Base-by-base conservation (phyloP, 179 eudicot genomes). In the Beta lomatogona region DNA sequence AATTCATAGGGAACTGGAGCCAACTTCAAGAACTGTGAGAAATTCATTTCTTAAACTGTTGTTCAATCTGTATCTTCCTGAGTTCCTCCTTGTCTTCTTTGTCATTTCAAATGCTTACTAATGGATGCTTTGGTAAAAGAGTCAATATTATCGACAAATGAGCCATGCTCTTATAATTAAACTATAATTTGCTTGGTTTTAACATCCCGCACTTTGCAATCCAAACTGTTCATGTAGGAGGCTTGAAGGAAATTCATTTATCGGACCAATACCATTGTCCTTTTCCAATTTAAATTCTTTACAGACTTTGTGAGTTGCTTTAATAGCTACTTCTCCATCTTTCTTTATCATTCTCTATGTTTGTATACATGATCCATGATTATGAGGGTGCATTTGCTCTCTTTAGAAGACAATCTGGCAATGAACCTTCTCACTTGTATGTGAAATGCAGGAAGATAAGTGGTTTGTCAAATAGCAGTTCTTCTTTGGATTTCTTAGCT, bases 1-100 rank as follows among this genome's bases (percentile, higher is more conserved):
- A 87, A 50, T 95, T 92, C 85, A 93, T 92, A 9, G 97, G 98
- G 67, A 89, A 77, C 69, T 93, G 97, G 99, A 87, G 89, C 74
- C 84, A 83, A 80, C 92, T 94, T 55, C 66, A 48, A 76, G 77
- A 13, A 15, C 82, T 94, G 98, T 94, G 85, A 89, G 96, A 28
- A 69, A 77, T 77, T 80, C 21, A 53, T 4, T 65, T 9, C 12
- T 31, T 48, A 48, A 46, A 64, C 57, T 59, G 14, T 45, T 19
- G 21, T 54, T 46, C 31, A 19, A 69, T 60, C 5, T 16, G 11
- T 53, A 36, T 36, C 41, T 36, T 36, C 41, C 41, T 7, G 63
- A 14, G 5, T 4, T 70, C 7, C 61, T 13, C 50, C 53, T 52
- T 48, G 50, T 69, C 31, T 54, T 54, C 41, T 80, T 73, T 31